These are phyloP conservation scores for Chytriomyces sp. DNA, from an alignment of 192 early-diverging fungal species.

Conservation along the genomic window DNA sequence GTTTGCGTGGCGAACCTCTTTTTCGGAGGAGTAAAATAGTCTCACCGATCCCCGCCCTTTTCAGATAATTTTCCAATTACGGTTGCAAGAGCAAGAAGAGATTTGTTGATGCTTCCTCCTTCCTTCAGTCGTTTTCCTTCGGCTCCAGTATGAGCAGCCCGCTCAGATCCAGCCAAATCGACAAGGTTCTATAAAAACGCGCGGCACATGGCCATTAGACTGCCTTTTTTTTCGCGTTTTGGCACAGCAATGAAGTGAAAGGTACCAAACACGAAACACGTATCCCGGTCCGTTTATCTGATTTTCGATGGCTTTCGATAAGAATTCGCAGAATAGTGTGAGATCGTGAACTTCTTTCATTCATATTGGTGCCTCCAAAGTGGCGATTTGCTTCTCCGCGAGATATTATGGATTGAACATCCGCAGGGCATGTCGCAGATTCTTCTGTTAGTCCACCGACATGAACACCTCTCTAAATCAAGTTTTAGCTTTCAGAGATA, in stretches of 20 bases:
- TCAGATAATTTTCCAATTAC: conserved; percentile 89
- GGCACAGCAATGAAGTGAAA: not conserved
- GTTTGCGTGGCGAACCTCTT: not conserved
- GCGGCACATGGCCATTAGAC: not conserved
- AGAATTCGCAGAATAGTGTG: conserved; percentile 96
- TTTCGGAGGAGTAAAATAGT: not conserved
- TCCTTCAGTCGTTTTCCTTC: conserved; percentile 90
- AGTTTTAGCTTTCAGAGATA: not conserved
- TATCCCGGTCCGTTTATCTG: conserved; percentile 8
- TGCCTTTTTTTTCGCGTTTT: not conserved
- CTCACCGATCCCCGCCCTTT: conserved; percentile 28
- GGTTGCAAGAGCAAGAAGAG: conserved; percentile 50
- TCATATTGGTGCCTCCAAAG: conserved; percentile 90
- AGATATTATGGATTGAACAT: conserved; percentile 49
- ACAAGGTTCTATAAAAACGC: conserved; percentile 73
- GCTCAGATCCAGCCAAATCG: conserved; percentile 96
- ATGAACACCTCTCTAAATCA: conserved; percentile 52
- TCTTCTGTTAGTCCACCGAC: conserved; percentile 57
- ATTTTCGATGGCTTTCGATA: conserved; percentile 24
- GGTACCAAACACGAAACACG: conserved; percentile 22
- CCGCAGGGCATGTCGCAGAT: conserved; percentile 50
- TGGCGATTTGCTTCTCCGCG: conserved; percentile 74
- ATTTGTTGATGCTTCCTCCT: conserved; percentile 88
- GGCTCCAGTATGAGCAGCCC: conserved; percentile 69
- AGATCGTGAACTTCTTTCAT: conserved; percentile 87